Evolutionary conservation across 495 filamentous ascomycete genomes (phyloP).

Genomic region (Podospora comata): DNA sequence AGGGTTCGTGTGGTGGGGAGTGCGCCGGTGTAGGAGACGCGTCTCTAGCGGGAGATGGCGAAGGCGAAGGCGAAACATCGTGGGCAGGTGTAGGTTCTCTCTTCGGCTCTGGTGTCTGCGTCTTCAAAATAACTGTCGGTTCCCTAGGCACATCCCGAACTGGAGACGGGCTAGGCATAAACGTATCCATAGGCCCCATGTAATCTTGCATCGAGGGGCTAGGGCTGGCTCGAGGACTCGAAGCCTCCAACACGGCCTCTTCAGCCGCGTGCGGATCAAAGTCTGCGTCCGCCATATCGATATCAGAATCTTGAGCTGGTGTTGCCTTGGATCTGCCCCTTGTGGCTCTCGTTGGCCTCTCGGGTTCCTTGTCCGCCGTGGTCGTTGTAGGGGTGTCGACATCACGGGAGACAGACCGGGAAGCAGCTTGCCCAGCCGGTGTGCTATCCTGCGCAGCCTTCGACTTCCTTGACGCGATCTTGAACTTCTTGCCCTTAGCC

Average conservation of each 20-base stretch:
- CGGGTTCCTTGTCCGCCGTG: conserved; percentile 1
- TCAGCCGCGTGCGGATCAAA: conserved; percentile 33
- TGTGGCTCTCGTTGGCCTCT: conserved; percentile 13
- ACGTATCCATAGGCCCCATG: not conserved
- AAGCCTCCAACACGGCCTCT: conserved; percentile 18
- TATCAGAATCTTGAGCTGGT: conserved; percentile 16
- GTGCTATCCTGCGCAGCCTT: conserved; percentile 11
- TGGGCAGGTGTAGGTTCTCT: conserved; percentile 1
- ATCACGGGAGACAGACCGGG: conserved; percentile 10
- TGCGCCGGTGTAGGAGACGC: not conserved
- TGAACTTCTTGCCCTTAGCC: conserved; percentile 44
- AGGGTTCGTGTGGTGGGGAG: not conserved
- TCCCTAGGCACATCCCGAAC: not conserved
- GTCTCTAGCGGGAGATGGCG: not conserved
- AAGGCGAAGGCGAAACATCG: conserved; percentile 1
- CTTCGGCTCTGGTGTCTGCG: not conserved
- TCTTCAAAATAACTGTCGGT: not conserved
- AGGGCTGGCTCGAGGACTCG: not conserved
- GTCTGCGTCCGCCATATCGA: conserved; percentile 28
- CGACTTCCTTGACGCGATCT: conserved; percentile 35
- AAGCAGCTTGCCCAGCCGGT: conserved; percentile 18
- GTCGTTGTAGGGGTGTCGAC: conserved; percentile 7
- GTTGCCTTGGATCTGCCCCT: conserved; percentile 14
- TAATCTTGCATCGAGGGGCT: conserved; percentile 11
- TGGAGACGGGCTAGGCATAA: conserved; percentile 1